phyloP scores from a whole-genome alignment of 192 early-diverging fungal genomes.

The Haplosporangium gracile region DNA sequence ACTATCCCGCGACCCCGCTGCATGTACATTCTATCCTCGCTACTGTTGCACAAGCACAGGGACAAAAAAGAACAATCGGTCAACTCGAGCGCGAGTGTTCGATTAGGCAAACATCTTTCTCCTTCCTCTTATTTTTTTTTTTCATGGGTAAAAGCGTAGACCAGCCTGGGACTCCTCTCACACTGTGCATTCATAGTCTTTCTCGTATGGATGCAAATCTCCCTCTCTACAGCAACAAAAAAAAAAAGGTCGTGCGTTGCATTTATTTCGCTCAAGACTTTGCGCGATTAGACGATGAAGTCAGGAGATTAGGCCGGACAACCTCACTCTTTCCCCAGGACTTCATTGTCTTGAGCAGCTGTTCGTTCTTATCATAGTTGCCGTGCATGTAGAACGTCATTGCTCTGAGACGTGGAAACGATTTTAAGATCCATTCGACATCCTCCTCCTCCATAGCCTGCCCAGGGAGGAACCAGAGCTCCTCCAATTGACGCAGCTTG shows the following conservation, averaged over 20 bases:
- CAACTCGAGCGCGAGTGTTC: too few species aligned
- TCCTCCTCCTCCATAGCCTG: background rate
- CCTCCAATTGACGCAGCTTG: background rate
- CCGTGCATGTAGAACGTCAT: background rate
- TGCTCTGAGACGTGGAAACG: background rate
- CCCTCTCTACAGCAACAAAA: background rate
- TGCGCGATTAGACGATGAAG: background rate
- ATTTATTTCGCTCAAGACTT: background rate
- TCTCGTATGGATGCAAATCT: too few species aligned
- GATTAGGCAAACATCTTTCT: too few species aligned
- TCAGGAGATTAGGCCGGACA: background rate
- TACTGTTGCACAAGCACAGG: too few species aligned
- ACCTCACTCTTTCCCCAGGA: slow-evolving; percentile 1
- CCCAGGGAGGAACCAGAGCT: background rate
- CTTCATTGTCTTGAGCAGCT: background rate
- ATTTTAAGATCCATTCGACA: background rate
- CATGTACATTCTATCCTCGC: too few species aligned
- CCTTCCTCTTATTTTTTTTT: too few species aligned
- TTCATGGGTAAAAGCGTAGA: too few species aligned
- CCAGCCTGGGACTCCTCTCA: too few species aligned
- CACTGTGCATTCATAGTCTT: too few species aligned
- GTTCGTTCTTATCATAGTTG: background rate
- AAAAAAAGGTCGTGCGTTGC: background rate
- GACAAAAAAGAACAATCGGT: too few species aligned
- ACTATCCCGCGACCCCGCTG: too few species aligned